Base-by-base conservation (phyloP, 345 rosid species). In the Murraya koenigii region DNA sequence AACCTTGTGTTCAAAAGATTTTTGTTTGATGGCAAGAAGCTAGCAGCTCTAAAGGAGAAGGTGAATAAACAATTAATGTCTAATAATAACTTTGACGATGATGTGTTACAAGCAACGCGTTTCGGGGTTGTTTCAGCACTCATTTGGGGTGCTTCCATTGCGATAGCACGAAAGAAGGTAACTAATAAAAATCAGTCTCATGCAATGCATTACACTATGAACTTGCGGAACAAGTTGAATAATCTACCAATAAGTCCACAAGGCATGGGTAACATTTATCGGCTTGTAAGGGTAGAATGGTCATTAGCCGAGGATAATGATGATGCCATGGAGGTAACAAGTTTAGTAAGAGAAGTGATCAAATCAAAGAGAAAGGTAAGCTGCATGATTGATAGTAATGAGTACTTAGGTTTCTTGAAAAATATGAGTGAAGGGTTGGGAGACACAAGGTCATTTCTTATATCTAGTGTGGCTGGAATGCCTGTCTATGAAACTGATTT, bases 401-500 rank as follows among this genome's bases (percentile, higher is more conserved):
- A 55, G 10, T 68, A 66, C 47, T 49, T 72, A 20, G 15, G 62
- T 3, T 35, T 82, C 6, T 0, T 79, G 13, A 33, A 6, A 38
- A 28, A n/a, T 76, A 28, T n/a, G 2, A 5, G 17, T 8, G 35
- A 38, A 13, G 23, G 33, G n/a, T 0, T 3, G 60, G 28, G 8
- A 28, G 76, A 8, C 44, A 25, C 6, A 15, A 47, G 28, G 63
- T 23, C 38, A 30, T 58, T 71, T 39, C 38, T 54, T 44, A 66
- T 78, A 14, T 70, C 36, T 4, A 84, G 81, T 62, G 75, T 75
- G 68, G 75, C 80, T 26, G 71, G 64, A 36, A 78, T 82, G 39
- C 84, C 74, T 33, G 72, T 76, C 7, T 73, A 78, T 4, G 81
- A 82, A 2, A 61, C 64, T 35, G 83, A 80, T 75, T 78, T 82